phyloP scores from a whole-genome alignment of 805 yeast genomes.

The Zygoascus bituminiphila region DNA sequence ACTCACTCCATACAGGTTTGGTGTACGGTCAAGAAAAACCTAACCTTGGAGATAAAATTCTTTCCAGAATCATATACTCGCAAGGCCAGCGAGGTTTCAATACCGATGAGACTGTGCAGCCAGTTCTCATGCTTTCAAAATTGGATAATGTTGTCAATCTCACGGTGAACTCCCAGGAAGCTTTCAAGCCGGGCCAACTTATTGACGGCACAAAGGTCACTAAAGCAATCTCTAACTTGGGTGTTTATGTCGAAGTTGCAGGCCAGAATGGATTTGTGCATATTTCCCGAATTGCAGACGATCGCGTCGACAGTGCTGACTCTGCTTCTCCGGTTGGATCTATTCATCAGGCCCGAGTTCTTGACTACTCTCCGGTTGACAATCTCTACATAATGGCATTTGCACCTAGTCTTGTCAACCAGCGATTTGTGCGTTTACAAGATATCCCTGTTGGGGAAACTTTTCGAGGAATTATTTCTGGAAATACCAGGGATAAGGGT shows the following conservation, averaged over 20 bases:
- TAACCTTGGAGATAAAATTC: slow-evolving; percentile 34
- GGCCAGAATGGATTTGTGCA: slow-evolving; percentile 68
- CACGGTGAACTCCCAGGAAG: slow-evolving; percentile 38
- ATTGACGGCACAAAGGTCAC: slow-evolving; percentile 46
- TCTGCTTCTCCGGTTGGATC: slow-evolving; percentile 42
- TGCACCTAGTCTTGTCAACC: slow-evolving; percentile 54
- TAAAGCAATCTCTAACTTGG: slow-evolving; percentile 37
- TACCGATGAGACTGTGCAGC: slow-evolving; percentile 2
- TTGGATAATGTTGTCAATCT: slow-evolving; percentile 46
- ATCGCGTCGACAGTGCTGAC: slow-evolving; percentile 29
- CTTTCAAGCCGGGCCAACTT: slow-evolving; percentile 70
- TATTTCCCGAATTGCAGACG: slow-evolving; percentile 49
- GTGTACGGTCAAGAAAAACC: slow-evolving; percentile 9
- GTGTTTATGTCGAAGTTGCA: slow-evolving; percentile 39
- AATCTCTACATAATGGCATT: slow-evolving; percentile 58
- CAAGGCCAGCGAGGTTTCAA: slow-evolving; percentile 1
- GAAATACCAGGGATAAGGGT: slow-evolving; percentile 26
- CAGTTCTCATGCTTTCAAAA: slow-evolving; percentile 39
- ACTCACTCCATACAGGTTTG: slow-evolving; percentile 51
- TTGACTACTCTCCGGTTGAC: slow-evolving; percentile 63
- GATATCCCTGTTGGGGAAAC: slow-evolving; percentile 74
- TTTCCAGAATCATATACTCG: neutral
- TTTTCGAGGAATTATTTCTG: slow-evolving; percentile 37
- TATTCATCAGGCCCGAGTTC: slow-evolving; percentile 64
- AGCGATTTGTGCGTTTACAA: slow-evolving; percentile 55